Conservation (phyloP, 2,329 filamentous ascomycete species). For the Daldinia sp. region DNA sequence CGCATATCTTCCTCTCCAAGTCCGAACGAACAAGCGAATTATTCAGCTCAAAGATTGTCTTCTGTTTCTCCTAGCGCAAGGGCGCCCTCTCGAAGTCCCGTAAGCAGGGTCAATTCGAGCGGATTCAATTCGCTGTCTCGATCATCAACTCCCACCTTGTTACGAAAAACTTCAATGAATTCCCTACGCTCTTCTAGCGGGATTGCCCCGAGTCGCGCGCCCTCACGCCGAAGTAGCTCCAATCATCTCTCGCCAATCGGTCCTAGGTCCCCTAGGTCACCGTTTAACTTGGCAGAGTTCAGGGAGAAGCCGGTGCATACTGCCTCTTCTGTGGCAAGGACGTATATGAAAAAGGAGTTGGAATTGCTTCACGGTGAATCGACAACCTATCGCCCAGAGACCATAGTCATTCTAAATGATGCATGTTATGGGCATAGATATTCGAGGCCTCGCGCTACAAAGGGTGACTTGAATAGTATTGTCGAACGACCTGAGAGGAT, state of each 20-base stretch:
- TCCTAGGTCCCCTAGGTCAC: conserved; percentile 50
- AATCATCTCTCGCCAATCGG: conserved; percentile 58
- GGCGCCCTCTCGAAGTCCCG: conserved; percentile 58
- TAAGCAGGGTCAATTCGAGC: conserved; percentile 51
- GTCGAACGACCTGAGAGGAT: conserved; percentile 95
- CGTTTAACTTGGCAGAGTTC: conserved; percentile 53
- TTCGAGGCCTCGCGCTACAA: conserved; percentile 82
- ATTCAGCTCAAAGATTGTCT: conserved; percentile 35
- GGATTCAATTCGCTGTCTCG: conserved; percentile 56
- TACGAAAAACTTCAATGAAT: conserved; percentile 69
- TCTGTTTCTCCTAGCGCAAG: conserved; percentile 52
- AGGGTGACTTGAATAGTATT: conserved; percentile 78
- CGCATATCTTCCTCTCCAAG: conserved; percentile 55
- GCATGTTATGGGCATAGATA: conserved; percentile 95
- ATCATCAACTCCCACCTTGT: conserved; percentile 63
- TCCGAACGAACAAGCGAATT: conserved; percentile 31
- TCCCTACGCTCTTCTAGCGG: conserved; percentile 66
- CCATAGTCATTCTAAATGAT: conserved; percentile 89
- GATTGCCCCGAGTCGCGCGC: conserved; percentile 53
- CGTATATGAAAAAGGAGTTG: conserved; percentile 78
- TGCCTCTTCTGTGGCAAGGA: conserved; percentile 69
- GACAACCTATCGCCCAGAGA: conserved; percentile 63
- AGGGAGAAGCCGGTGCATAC: conserved; percentile 59
- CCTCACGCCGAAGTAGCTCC: conserved; percentile 64
- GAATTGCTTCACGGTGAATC: conserved; percentile 66